Evolutionary conservation across 371 early-diverging fungal genomes (phyloP).

Genomic region (Mucor indicus): DNA sequence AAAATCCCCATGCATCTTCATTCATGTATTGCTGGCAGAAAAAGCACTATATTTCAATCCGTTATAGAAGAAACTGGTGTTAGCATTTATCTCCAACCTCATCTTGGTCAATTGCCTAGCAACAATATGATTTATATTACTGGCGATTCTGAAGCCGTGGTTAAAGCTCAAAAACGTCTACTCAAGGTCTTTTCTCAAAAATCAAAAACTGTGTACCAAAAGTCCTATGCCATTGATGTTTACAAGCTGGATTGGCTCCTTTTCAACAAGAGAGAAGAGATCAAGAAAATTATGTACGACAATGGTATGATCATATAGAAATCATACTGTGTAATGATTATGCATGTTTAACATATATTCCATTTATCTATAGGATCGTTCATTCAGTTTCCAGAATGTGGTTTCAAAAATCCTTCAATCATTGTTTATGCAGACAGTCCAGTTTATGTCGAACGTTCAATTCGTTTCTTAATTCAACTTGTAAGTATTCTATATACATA

Average conservation of each 20-base stretch:
- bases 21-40: slow-evolving; percentile 72
- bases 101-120: slow-evolving; percentile 56
- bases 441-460: slow-evolving; percentile 68
- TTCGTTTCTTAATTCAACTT: slow-evolving; percentile 65
- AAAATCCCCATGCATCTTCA: slow-evolving; percentile 47
- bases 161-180: slow-evolving; percentile 43
- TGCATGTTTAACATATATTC: no score
- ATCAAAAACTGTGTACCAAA: slow-evolving; percentile 18
- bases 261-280: slow-evolving; percentile 41
- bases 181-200: slow-evolving; percentile 41
- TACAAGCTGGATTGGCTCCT: not conserved
- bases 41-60: slow-evolving; percentile 59
- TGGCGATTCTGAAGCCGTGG: slow-evolving; percentile 32
- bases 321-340: slow-evolving; percentile 81
- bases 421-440: slow-evolving; percentile 67
- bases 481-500: no score
- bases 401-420: slow-evolving; percentile 50
- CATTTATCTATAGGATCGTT: no score
- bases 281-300: slow-evolving; percentile 39
- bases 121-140: slow-evolving; percentile 37
- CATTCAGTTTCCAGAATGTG: slow-evolving; percentile 64
- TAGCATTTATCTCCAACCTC: slow-evolving; percentile 76
- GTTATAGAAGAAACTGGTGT: slow-evolving; percentile 77
- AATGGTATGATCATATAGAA: slow-evolving; percentile 60
- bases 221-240: not conserved